Base-by-base conservation (phyloP, 441 rosid genomes). In the California macrophylla region DNA sequence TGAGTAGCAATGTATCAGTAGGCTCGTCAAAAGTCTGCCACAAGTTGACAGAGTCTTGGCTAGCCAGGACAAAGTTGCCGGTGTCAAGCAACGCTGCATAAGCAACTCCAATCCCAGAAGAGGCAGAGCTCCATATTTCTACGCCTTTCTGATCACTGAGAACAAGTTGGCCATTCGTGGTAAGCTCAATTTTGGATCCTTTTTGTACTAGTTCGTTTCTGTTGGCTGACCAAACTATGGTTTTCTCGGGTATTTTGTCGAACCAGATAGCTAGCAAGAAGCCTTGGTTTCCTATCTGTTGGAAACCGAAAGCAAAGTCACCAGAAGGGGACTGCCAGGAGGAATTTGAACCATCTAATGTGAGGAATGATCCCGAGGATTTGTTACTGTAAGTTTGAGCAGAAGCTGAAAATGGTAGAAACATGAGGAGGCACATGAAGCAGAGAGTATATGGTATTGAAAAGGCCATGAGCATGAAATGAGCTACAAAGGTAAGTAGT, bases 291-390 rank as follows among this genome's bases (percentile, higher is more conserved):
- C 20, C 69, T 0, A 73, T 61, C 52, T 66, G 66, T 21, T n/a
- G 69, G 56, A 79, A 82, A 18, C 80, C 82, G 32, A 84, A 82
- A 10, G 85, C 83, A 16, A 84, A 80, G 5, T 82, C 78, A 13
- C 72, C 72, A 0, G 82, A 82, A n/a, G 82, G 79, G 6, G 83
- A 84, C 45, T 70, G 40, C 84, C 84, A 78, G 15, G 34, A 70
- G 23, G 62, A 40, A 13, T 64, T 5, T 16, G 45, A 66, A 0
- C 52, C 13, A 2, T 36, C 54, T 30, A 85, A 83, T 4, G 66
- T 30, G 21, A 80, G 76, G 32, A 60, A 77, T 26, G 50, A 1
- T 5, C 81, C 82, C 38, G 32, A 3, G 50, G 64, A 0, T 47
- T 62, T 29, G 36, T 45, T 77, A 0, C 38, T 47, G 66, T 32